phyloP scores from a whole-genome alignment of 768 basidiomycete genomes.

The Collybia mongolica region DNA sequence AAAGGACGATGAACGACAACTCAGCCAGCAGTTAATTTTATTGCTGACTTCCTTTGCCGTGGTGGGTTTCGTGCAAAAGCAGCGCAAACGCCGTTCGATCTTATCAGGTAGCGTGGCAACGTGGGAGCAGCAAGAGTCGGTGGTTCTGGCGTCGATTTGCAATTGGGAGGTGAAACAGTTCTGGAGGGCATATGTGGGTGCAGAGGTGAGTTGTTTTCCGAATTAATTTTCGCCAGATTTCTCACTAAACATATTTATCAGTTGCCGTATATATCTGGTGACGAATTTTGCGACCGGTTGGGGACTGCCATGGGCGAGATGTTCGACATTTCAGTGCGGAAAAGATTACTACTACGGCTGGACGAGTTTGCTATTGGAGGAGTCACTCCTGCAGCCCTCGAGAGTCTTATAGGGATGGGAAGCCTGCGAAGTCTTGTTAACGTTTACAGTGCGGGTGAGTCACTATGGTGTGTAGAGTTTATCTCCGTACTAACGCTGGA shows the following conservation, averaged over 20 bases:
- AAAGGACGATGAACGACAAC: constrained; percentile 19
- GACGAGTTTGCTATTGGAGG: constrained; percentile 21
- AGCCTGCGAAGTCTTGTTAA: constrained; percentile 12
- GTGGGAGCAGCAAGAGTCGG: not conserved
- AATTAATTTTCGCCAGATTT: not conserved
- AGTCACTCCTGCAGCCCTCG: constrained; percentile 16
- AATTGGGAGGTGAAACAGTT: constrained; percentile 17
- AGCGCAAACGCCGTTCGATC: not conserved
- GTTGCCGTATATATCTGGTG: constrained; percentile 1
- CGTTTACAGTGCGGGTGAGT: not conserved
- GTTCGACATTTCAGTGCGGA: constrained; percentile 8
- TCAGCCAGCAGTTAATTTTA: constrained; percentile 21
- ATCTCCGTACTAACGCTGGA: no score
- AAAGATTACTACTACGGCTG: constrained; percentile 10
- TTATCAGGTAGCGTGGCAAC: not conserved
- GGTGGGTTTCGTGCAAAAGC: constrained; percentile 9
- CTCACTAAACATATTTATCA: not conserved
- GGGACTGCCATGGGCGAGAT: constrained; percentile 2
- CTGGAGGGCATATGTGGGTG: constrained; percentile 22
- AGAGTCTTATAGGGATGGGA: constrained; percentile 11
- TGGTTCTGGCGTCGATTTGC: not conserved
- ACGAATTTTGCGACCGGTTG: constrained; percentile 9
- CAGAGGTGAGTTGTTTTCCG: constrained; percentile 14
- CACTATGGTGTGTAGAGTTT: not conserved
- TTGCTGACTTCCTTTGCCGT: constrained; percentile 15